Evolutionary conservation across 371 early-diverging fungal genomes (phyloP).

Genomic region (Gilbertella persicaria): DNA sequence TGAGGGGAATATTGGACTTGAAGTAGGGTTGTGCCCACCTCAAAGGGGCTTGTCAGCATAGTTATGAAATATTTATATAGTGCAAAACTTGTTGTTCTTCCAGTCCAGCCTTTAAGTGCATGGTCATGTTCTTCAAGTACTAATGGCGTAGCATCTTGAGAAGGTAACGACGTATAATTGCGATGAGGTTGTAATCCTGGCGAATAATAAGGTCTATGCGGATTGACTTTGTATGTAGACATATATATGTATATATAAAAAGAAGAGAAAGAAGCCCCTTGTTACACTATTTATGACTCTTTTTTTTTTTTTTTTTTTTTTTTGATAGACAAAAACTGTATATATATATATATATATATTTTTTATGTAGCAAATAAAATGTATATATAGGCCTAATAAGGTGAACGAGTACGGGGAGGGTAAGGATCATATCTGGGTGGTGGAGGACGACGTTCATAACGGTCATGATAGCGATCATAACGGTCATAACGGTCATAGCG

Average conservation of each 20-base stretch:
- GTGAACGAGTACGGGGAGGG: slow-evolving; percentile 55
- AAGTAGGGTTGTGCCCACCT: slow-evolving; percentile 73
- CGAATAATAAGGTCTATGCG: slow-evolving; percentile 48
- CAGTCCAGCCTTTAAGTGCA: slow-evolving; percentile 37
- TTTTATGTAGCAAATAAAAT: not conserved
- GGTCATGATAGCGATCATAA: slow-evolving; percentile 53
- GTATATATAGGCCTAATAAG: slow-evolving; percentile 30
- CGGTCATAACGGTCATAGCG: slow-evolving; percentile 52
- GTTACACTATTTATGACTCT: too few species aligned
- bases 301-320: slow-evolving; percentile 1
- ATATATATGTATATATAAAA: slow-evolving; percentile 9
- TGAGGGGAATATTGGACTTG: slow-evolving; percentile 82
- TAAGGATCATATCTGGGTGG: slow-evolving; percentile 58
- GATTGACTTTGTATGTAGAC: slow-evolving; percentile 33
- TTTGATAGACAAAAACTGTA: not conserved
- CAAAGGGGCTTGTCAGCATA: slow-evolving; percentile 73
- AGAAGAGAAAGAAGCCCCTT: not conserved
- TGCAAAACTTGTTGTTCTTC: slow-evolving; percentile 63
- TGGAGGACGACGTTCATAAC: slow-evolving; percentile 60
- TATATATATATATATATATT: too few species aligned
- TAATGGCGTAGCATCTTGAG: slow-evolving; percentile 34
- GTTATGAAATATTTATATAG: slow-evolving; percentile 65
- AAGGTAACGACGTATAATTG: slow-evolving; percentile 49
- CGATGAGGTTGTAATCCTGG: slow-evolving; percentile 45
- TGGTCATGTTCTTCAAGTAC: slow-evolving; percentile 8